Base-by-base conservation (phyloP, 306 rosid species). In the Ammopiptanthus mongolicus region DNA sequence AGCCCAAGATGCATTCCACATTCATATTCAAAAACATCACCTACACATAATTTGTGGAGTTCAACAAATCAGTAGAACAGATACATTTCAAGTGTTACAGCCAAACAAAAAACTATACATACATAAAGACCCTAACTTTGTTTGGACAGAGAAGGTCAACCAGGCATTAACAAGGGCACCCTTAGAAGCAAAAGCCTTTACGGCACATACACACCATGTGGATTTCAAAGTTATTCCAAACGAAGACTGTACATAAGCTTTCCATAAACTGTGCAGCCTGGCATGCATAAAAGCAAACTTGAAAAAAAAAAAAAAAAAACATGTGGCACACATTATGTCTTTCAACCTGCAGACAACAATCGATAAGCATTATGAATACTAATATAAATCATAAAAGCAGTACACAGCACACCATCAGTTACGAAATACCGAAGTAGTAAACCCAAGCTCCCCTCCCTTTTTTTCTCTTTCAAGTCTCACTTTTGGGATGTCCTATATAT, bases 1-100 rank as follows among this genome's bases (percentile, higher is more conserved):
- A 29, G 31, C 62, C 41, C 34, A 63, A 42, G 68, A 46, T 55
- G 62, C 53, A 65, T 34, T 52, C 63, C 47, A 48, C 19, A 58
- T 37, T 72, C 67, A 58, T 57, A 29, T 37, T 44, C 6, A 82
- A 58, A 65, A 71, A 56, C 19, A 57, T 14, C 39, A 36, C 59
- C 65, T 22, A 58, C 10, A 6, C 51, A 37, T 53, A 9, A 39
- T 34, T 0, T 55, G 55, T 5, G 11, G 29, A 56, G 47, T 46
- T 18, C 29, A 76, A 53, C 28, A 69, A 52, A 75, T 59, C 50
- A 72, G 39, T 71, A 29, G 72, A 63, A 59, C 36, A 61, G 25
- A 65, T 31, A 52, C 18, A 37, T 29, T 62, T 28, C n/a, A 37
- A 75, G 73, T 56, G 69, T 63, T 58, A 74, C 81, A 55, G 59